phyloP scores from a whole-genome alignment of 202 grass and related monocot species.

The Thinopyrum obtusiflorum region DNA sequence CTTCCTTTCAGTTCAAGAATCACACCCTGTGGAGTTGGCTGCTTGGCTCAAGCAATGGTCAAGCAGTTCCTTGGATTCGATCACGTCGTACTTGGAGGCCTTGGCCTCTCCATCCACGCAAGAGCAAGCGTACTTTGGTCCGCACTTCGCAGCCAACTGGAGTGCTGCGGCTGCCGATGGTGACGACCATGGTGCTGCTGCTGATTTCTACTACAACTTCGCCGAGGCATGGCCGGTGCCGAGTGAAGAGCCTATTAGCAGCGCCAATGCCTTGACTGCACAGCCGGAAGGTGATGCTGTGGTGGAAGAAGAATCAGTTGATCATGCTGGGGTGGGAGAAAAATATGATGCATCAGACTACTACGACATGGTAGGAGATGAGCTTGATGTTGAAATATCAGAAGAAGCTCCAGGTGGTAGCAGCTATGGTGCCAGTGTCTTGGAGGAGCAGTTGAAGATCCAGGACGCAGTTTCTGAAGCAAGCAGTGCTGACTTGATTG shows the following conservation, averaged over 20 bases:
- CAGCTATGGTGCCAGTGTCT: background rate
- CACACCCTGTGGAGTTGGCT: slow-evolving; percentile 51
- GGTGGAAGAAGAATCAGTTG: background rate
- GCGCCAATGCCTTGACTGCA: slow-evolving; percentile 8
- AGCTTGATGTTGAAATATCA: slow-evolving; percentile 13
- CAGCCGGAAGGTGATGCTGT: slow-evolving; percentile 2
- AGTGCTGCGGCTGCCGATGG: slow-evolving; percentile 39
- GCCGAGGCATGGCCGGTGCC: slow-evolving; percentile 3
- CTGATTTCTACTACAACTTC: slow-evolving; percentile 35
- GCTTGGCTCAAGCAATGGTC: slow-evolving; percentile 60
- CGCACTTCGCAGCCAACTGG: slow-evolving; percentile 46
- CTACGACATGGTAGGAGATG: background rate
- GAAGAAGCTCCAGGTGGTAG: slow-evolving; percentile 24
- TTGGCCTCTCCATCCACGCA: background rate
- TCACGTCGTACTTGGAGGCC: slow-evolving; percentile 39
- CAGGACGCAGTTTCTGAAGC: slow-evolving; percentile 27
- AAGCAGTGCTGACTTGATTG: slow-evolving; percentile 4
- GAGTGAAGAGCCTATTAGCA: background rate
- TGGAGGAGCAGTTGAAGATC: slow-evolving; percentile 19
- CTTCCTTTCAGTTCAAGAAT: slow-evolving; percentile 49
- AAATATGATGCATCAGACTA: background rate
- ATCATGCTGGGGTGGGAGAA: background rate
- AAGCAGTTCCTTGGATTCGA: slow-evolving; percentile 44
- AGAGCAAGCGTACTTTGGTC: slow-evolving; percentile 37
- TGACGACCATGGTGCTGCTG: slow-evolving; percentile 20